Base-by-base conservation (phyloP, 2,329 filamentous ascomycete species). In the Monosporascus sp. region DNA sequence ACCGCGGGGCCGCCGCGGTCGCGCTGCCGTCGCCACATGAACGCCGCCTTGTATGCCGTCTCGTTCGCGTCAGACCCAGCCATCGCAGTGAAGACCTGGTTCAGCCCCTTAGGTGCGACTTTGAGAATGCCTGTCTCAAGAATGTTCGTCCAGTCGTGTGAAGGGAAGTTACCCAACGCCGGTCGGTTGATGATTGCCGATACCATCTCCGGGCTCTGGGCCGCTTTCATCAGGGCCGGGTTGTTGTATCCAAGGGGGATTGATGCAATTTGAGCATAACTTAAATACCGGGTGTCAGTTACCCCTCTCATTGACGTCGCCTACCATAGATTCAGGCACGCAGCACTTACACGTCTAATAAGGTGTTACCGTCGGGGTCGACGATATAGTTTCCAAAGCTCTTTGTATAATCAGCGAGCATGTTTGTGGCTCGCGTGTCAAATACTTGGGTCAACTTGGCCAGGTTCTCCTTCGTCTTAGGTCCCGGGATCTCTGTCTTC, bases 171-270 rank as follows among this genome's bases (percentile, higher is more conserved):
- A 63, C 91, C 90, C 57, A 95, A 81, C 1, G 91, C 91, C 3
- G 91, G 91, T 49, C 91, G 83, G 79, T 96, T 96, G 77, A 96
- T 88, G 63, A 96, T 75, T 52, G 89, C 83, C 54, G 79, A 85
- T 64, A 84, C 75, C 89, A 96, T 95, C 64, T 92, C 87, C 24
- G 86, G 84, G 52, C 86, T 87, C 56, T 81, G 80, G 25, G 89
- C 88, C 37, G 85, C 84, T 63, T 84, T 78, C 60, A 82, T 76
- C 57, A 96, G 81, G 59, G 79, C 73, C 6, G 89, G 85, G 75
- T 96, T 96, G 80, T 93, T 96, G 81, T 96, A 96, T 55, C 91
- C 91, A 46, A 96, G 79, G 3, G 91, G 89, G 63, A 96, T 96
- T 43, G 90, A 96, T 58, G 91, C 91, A 66, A 96, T 96, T 73